Evolutionary conservation across 192 early-diverging fungal species (phyloP), one percentile per base, ranked within the genome.

Genomic region (Rhizophlyctis rosea): DNA sequence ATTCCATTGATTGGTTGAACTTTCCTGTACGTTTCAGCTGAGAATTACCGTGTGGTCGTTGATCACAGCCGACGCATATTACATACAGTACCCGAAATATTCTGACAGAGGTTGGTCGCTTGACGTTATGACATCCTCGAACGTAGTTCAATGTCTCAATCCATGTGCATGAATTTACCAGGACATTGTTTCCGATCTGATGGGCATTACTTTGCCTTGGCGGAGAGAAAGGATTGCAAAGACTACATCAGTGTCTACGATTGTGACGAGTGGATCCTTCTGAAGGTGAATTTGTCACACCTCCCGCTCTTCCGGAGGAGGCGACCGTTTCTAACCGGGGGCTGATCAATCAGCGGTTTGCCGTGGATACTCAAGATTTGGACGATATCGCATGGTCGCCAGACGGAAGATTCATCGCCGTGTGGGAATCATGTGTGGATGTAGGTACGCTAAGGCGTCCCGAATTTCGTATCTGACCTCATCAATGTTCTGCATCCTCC

Each of bases 321-420:
- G n/a, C n/a, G n/a, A n/a, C n/a, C n/a, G n/a, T n/a, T n/a, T n/a
- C n/a, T n/a, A n/a, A n/a, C n/a, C n/a, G n/a, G n/a, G n/a, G n/a
- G n/a, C n/a, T n/a, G n/a, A n/a, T n/a, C 7, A 44, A 44, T 18
- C 65, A 92, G 90, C 68, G 80, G n/a, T 88, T 90, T 59, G 65
- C 72, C 27, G 59, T 83, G 0, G 88, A 90, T 34, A 88, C 91
- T 2, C 68, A 67, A 16, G 91, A 95, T 77, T 54, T 86, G 4
- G 84, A 87, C 34, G 81, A 91, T 59, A 67, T 95, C 29, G 70
- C 77, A 16, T 93, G 91, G 90, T 94, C 92, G 28, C 93, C 93
- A 0, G 87, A 95, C 65, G 91, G 92, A 18, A 71, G 77, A 27
- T 90, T 76, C 57, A 80, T 95, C 62, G 85, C 81, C 4, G 82